Evolutionary conservation across 2,329 filamentous ascomycete genomes (phyloP).

Genomic region (Aspergillus pseudoviridinutans): DNA sequence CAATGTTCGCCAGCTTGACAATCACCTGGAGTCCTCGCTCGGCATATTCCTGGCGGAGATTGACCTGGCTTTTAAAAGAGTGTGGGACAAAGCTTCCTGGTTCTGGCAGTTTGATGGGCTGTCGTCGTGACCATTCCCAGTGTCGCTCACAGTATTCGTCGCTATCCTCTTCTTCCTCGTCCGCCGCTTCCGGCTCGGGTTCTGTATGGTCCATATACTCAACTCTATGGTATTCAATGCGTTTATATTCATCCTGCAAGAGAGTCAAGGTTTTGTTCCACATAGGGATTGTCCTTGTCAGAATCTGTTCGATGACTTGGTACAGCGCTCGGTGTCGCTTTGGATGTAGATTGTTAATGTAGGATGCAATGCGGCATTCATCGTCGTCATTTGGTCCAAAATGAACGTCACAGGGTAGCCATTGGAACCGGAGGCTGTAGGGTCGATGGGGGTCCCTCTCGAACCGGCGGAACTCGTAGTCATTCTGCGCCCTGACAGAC

Average conservation of each 20-base stretch:
- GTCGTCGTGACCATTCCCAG: not conserved
- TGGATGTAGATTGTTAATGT: conserved; percentile 46
- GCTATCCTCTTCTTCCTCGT: not conserved
- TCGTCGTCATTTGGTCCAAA: conserved; percentile 11
- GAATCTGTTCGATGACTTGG: conserved; percentile 32
- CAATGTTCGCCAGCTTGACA: conserved; percentile 60
- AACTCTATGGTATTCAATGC: conserved; percentile 11
- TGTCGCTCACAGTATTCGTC: not conserved
- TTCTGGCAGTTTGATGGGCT: conserved; percentile 12
- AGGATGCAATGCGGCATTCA: conserved; percentile 32
- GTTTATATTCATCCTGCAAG: not conserved
- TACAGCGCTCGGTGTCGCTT: conserved; percentile 31
- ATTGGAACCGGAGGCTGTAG: conserved; percentile 41
- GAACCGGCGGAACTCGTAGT: not conserved
- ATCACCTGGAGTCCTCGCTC: conserved; percentile 44
- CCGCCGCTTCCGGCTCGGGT: conserved; percentile 1
- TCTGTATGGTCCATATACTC: conserved; percentile 1
- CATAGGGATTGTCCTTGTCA: conserved; percentile 40
- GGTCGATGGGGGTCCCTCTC: not conserved
- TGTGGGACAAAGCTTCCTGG: conserved; percentile 3
- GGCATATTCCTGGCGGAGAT: conserved; percentile 26
- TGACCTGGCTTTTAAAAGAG: not conserved
- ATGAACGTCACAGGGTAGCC: conserved; percentile 42
- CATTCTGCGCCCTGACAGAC: not conserved
- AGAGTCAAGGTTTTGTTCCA: conserved; percentile 39